Percentiles rank a stretch among this genome's conserved stretches.
These are phyloP conservation scores for Sarocladium brachiariae DNA, from an alignment of 2,329 filamentous ascomycete genomes.

Conservation along the genomic window DNA sequence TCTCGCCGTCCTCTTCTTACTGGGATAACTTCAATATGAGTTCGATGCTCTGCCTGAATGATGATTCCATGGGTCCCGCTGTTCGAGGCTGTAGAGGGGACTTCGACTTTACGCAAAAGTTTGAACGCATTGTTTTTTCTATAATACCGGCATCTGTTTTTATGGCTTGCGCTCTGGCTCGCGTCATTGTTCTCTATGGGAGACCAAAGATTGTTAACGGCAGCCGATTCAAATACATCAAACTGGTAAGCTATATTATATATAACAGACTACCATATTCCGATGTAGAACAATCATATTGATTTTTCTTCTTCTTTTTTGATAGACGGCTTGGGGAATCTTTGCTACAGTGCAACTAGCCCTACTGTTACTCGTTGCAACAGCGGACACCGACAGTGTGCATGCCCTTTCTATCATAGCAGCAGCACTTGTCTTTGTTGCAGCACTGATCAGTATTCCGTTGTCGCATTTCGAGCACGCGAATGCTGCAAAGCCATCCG, in stretches of 20 bases:
- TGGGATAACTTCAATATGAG: conserved; percentile 16
- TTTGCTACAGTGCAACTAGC: conserved; percentile 25
- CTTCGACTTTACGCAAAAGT: conserved; percentile 45
- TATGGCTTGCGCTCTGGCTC: conserved; percentile 25
- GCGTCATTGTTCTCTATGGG: conserved; percentile 24
- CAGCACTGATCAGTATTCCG: conserved; percentile 20
- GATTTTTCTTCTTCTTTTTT: no score
- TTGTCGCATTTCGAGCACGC: conserved; percentile 31
- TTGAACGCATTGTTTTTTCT: conserved; percentile 40
- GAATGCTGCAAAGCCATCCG: conserved; percentile 32
- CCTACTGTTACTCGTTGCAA: conserved; percentile 23
- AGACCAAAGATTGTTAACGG: conserved; percentile 28
- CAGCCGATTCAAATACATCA: conserved; percentile 23
- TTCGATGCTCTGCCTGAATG: conserved; percentile 25
- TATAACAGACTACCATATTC: background rate
- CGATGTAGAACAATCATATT: no score
- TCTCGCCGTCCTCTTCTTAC: no score
- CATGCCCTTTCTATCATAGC: conserved; percentile 21
- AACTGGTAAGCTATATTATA: conserved; percentile 19
- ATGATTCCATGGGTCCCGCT: conserved; percentile 34
- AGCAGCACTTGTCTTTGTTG: conserved; percentile 19
- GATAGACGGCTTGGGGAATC: conserved; percentile 6
- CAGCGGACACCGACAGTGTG: conserved; percentile 12
- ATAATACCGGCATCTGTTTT: conserved; percentile 35
- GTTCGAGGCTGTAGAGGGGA: conserved; percentile 39